These are phyloP conservation scores for Fimicolochytrium jonesii DNA, from an alignment of 192 early-diverging fungal genomes.

Conservation along the genomic window DNA sequence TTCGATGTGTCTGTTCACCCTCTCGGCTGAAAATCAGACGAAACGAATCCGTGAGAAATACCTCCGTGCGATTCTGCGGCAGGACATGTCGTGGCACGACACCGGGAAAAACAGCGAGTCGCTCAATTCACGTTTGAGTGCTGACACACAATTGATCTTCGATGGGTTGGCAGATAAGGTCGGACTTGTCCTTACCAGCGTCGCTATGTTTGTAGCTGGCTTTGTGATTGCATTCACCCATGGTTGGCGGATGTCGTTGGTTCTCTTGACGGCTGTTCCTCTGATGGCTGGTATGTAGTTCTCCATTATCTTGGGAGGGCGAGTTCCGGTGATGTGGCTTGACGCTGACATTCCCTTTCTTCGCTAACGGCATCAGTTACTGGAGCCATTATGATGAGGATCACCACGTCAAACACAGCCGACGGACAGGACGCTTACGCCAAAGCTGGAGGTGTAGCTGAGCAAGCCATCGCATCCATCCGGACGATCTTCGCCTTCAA, in stretches of 20 bases:
- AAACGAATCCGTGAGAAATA: constrained; percentile 31
- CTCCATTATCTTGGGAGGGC: no score
- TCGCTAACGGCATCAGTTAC: no score
- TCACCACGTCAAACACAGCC: background rate
- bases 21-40: background rate
- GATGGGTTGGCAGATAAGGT: constrained; percentile 53
- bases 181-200: constrained; percentile 32
- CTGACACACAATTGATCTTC: constrained; percentile 40
- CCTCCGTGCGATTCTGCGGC: constrained; percentile 35
- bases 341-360: no score
- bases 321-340: constrained; percentile 47
- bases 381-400: background rate
- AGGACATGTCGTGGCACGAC: constrained; percentile 43
- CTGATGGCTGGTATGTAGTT: constrained; percentile 54
- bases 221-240: constrained; percentile 44
- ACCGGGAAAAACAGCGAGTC: constrained; percentile 9
- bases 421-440: constrained; percentile 7
- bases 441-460: constrained; percentile 48
- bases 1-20: background rate
- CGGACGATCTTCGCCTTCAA: constrained; percentile 86
- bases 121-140: constrained; percentile 31
- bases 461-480: constrained; percentile 76
- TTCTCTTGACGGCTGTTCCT: constrained; percentile 73
- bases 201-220: constrained; percentile 34
- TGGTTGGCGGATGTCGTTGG: constrained; percentile 79